A percentile compares a stretch with the other conserved stretches of the same genome.
These are phyloP conservation scores for Vigna trinervia DNA, from an alignment of 306 rosid genomes.

Conservation along the genomic window DNA sequence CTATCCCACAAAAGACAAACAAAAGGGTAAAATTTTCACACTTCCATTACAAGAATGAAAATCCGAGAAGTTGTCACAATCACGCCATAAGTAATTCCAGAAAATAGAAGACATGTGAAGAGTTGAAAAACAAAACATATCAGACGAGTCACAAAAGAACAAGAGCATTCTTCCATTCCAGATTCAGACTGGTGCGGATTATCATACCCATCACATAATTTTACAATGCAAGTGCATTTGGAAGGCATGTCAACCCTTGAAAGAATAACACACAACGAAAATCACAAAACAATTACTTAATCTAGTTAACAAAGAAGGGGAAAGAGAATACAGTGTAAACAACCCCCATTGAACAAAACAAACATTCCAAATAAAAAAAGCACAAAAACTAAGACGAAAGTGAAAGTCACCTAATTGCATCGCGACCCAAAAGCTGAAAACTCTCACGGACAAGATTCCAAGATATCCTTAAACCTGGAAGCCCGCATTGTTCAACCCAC, in stretches of 20 bases:
- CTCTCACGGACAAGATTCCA: conserved; percentile 38
- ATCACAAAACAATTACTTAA: neutral
- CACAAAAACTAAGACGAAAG: neutral
- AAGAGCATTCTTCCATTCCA: conserved; percentile 1
- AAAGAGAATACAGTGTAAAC: neutral
- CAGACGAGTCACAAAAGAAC: conserved; percentile 19
- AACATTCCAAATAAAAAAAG: conserved; percentile 9
- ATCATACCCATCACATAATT: neutral
- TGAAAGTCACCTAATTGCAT: conserved; percentile 62
- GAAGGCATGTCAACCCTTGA: neutral
- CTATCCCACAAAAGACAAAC: neutral
- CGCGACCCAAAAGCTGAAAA: conserved; percentile 51
- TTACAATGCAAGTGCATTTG: neutral
- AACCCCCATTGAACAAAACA: conserved; percentile 29
- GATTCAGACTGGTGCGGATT: neutral
- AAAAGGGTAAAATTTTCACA: neutral
- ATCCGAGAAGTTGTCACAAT: conserved; percentile 9
- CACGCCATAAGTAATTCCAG: neutral
- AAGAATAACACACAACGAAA: neutral
- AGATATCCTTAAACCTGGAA: conserved; percentile 38
- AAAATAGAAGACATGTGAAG: neutral
- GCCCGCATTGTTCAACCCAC: conserved; percentile 53
- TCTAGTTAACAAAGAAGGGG: neutral
- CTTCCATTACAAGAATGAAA: conserved; percentile 6
- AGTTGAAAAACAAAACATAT: neutral